These are phyloP conservation scores for Fonsecaea monophora DNA, from an alignment of 2,329 filamentous ascomycete genomes.

Conservation along the genomic window DNA sequence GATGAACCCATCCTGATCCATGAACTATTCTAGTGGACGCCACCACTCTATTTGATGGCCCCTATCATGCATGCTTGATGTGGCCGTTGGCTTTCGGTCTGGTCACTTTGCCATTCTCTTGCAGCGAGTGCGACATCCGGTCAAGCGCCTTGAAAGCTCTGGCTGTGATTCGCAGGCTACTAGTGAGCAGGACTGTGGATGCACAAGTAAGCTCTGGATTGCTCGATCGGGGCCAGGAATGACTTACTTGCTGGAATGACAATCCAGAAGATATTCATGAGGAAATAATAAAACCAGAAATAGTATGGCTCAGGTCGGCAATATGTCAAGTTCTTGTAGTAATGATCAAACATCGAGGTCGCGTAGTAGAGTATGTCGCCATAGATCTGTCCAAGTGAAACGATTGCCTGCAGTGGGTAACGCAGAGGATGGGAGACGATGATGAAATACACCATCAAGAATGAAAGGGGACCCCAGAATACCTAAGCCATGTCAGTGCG, in stretches of 20 bases:
- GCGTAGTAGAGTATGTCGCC: constrained; percentile 70
- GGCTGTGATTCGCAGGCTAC: constrained; percentile 47
- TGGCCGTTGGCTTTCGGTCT: constrained; percentile 36
- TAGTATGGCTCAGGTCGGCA: constrained; percentile 68
- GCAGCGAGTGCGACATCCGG: constrained; percentile 38
- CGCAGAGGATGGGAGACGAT: constrained; percentile 62
- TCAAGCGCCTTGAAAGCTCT: constrained; percentile 48
- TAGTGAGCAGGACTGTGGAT: constrained; percentile 46
- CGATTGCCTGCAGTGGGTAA: constrained; percentile 65
- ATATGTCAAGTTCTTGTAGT: constrained; percentile 60
- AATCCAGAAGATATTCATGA: constrained; percentile 73
- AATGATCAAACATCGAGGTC: constrained; percentile 67
- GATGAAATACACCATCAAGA: constrained; percentile 63
- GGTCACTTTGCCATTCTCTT: constrained; percentile 40
- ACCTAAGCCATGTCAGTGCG: constrained; percentile 47
- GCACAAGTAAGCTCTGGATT: constrained; percentile 13
- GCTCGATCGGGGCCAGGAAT: neutral
- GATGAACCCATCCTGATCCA: neutral
- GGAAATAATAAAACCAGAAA: constrained; percentile 70
- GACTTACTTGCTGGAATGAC: constrained; percentile 64
- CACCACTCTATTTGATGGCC: constrained; percentile 11
- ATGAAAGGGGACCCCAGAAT: constrained; percentile 68
- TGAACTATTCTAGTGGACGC: neutral
- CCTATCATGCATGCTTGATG: constrained; percentile 26
- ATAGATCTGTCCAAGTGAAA: constrained; percentile 69